These are phyloP conservation scores for Chrysanthemum seticuspe DNA, from an alignment of 129 eudicot species.

Conservation along the genomic window DNA sequence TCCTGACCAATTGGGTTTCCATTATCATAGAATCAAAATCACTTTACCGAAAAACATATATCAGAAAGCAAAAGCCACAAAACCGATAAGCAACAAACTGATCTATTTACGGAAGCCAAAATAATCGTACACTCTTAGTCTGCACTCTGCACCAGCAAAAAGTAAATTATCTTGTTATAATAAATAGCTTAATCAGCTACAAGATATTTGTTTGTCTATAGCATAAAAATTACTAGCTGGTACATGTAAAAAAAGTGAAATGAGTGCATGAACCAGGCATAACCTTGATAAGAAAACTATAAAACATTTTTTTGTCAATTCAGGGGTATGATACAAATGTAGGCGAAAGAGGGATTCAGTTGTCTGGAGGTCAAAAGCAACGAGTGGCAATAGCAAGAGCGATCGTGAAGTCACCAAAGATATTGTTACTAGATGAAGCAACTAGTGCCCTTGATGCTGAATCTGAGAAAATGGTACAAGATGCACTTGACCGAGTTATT, in stretches of 20 bases:
- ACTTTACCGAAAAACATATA: too few relatives aligned
- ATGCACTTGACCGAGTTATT: constrained; percentile 19
- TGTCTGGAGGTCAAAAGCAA: constrained; percentile 24
- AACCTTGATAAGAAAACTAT: background rate
- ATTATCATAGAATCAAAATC: too few relatives aligned
- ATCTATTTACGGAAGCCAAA: too few relatives aligned
- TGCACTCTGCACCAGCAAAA: too few relatives aligned
- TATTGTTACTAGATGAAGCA: constrained; percentile 22
- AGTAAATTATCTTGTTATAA: too few relatives aligned
- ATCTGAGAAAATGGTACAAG: constrained; percentile 32
- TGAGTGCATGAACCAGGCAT: background rate
- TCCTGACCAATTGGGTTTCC: too few relatives aligned
- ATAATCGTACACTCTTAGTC: too few relatives aligned
- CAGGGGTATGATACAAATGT: constrained; percentile 24
- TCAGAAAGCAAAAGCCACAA: too few relatives aligned
- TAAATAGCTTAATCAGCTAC: too few relatives aligned
- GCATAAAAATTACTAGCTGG: too few relatives aligned
- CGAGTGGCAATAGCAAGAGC: constrained; percentile 26
- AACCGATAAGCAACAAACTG: too few relatives aligned
- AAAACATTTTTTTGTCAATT: background rate
- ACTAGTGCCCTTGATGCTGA: constrained; percentile 30
- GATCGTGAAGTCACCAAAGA: constrained; percentile 18
- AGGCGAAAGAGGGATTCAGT: constrained; percentile 23
- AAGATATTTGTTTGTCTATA: too few relatives aligned
- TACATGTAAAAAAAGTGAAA: background rate